Evolutionary conservation across 169 alveolate species (phyloP), one percentile per base, ranked within the genome.

Genomic region (Plasmodium sp.): DNA sequence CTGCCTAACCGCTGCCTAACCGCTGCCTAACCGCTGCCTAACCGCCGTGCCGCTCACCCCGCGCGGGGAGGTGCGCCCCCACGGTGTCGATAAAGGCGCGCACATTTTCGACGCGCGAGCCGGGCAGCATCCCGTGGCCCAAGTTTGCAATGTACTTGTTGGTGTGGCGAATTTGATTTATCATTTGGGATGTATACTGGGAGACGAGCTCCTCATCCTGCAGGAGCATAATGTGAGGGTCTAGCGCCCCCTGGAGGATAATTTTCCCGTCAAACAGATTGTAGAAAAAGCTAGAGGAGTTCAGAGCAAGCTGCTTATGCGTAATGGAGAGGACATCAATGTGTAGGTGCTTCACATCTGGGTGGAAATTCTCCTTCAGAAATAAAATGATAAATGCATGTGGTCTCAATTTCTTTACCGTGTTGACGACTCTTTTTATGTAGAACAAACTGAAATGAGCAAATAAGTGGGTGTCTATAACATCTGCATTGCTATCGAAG

Each of bases 51-150:
- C 2, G 62, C 2, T 16, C 12, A 4, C 2, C 12, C 2, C 16
- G 16, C 18, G 62, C 5, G 16, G 27, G 39, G 14, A 27, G 2
- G 77, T 67, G 9, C 3, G 7, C 22, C 36, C 54, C 72, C 36
- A 84, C 83, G 22, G 94, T 16, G 27, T 79, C 48, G 45, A 88
- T 79, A 79, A 88, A 88, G 3, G 88, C 83, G 43, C 48, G 81
- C 12, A 88, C 94, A 14, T 88, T 88, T 48, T 88, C 83, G 14
- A 96, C 93, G 41, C 80, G 92, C 34, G 97, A 95, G 34, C 84
- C 95, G 83, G 93, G 95, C 48, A 95, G 84, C 74, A 85, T 95
- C 14, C 96, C 95, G 43, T 92, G 88, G 0, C 95, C 95, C 31
- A 92, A 71, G 74, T 41, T 84, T 1, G 95, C 95, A 48, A 84